Evolutionary conservation across 2,329 filamentous ascomycete species (phyloP), one percentile per base, ranked within the genome.

Genomic region (Stagonosporopsis vannaccii): DNA sequence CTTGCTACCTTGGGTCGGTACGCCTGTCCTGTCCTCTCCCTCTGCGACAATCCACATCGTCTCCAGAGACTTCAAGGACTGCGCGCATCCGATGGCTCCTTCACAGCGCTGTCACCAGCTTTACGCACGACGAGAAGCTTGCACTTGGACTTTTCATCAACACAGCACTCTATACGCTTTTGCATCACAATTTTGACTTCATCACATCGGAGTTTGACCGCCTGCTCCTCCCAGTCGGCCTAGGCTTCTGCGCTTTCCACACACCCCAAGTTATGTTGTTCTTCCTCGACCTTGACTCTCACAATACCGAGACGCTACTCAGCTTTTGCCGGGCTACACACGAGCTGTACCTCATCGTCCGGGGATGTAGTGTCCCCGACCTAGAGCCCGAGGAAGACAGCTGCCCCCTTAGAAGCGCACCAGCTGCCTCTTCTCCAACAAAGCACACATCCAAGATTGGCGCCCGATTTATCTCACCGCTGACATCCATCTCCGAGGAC

Each of bases 401-500:
- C 33, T 35, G 5, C 17, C 3, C 5, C 19, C 7, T 28, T 22
- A 30, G 6, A 9, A 3, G 6, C 20, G 11, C 4, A 1, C 19
- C 33, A 26, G 30, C 4, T 15, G 9, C n/a, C 9, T 8, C 23
- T 19, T 7, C 17, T 9, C 19, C 11, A 12, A 6, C 22, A 15
- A 48, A 30, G 9, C 48, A 43, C 4, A 44, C 49, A 0, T 58
- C 54, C 20, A 49, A 49, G 28, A 41, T 58, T 15, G 48, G 28
- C 7, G 28, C 44, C 4, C 46, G 30, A 13, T 50, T 47, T 13
- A 47, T 51, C 41, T 54, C 56, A 2, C 51, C 56, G 0, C 23
- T 50, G n/a, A 58, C 50, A 12, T 22, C 50, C 6, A 37, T 58
- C 22, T 25, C 35, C 9, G 50, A 54, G 42, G 56, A 58, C 12